These are phyloP conservation scores for Thymus quinquecostatus DNA, from an alignment of 257 asterid genomes.

Conservation along the genomic window DNA sequence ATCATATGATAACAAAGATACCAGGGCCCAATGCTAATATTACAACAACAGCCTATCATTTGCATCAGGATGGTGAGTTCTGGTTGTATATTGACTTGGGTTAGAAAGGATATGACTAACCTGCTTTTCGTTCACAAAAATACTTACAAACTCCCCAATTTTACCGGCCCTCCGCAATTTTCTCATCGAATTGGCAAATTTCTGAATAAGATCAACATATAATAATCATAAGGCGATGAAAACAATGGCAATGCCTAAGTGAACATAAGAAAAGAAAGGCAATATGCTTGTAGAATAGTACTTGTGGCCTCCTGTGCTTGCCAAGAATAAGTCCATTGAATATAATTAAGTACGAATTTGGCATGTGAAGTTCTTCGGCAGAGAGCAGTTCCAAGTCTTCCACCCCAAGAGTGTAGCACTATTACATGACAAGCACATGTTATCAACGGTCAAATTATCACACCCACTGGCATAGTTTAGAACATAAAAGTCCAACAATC, in stretches of 20 bases:
- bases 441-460: not conserved
- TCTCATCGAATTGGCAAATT: constrained; percentile 76
- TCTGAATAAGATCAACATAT: constrained; percentile 43
- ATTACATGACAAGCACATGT: constrained; percentile 33
- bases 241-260: not conserved
- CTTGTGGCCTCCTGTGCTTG: constrained; percentile 85
- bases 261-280: not conserved
- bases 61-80: constrained; percentile 18
- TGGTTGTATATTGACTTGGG: constrained; percentile 8
- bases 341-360: constrained; percentile 71
- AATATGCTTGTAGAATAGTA: constrained; percentile 29
- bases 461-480: constrained; percentile 18
- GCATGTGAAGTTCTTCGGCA: constrained; percentile 93
- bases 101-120: constrained; percentile 41
- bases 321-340: constrained; percentile 95
- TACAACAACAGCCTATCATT: not conserved
- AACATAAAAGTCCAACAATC: constrained; percentile 7
- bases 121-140: constrained; percentile 89
- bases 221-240: constrained; percentile 5
- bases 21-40: no score
- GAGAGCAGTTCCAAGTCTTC: constrained; percentile 83
- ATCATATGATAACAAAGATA: no score
- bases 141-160: constrained; percentile 94
- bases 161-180: constrained; percentile 86
- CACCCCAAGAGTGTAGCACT: constrained; percentile 89